These are phyloP conservation scores for Handroanthus guayacan DNA, from an alignment of 257 asterid genomes.

Conservation along the genomic window DNA sequence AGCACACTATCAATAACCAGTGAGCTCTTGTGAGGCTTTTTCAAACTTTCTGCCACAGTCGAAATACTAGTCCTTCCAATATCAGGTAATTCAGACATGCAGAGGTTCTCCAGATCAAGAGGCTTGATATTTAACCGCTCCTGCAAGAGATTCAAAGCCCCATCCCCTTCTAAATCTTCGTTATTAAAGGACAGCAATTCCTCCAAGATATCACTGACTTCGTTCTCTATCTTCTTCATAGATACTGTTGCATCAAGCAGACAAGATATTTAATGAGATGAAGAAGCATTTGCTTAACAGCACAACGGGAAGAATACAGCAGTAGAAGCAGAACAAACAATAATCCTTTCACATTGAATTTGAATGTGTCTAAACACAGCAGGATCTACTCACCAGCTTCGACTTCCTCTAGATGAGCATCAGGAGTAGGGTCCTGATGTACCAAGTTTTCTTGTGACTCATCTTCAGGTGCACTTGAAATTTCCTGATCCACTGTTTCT, in stretches of 20 bases:
- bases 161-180: conserved; percentile 70
- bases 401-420: conserved; percentile 50
- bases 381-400: conserved; percentile 63
- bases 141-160: conserved; percentile 69
- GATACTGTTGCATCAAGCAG: conserved; percentile 50
- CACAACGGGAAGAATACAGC: neutral
- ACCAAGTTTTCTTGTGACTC: conserved; percentile 41
- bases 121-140: conserved; percentile 71
- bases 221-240: conserved; percentile 43
- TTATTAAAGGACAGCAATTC: conserved; percentile 56
- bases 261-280: conserved; percentile 31
- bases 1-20: conserved; percentile 46
- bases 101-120: conserved; percentile 56
- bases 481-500: conserved; percentile 48
- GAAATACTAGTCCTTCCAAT: conserved; percentile 52
- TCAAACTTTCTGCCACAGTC: conserved; percentile 48
- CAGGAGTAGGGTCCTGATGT: conserved; percentile 43
- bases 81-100: conserved; percentile 49
- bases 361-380: conserved; percentile 29
- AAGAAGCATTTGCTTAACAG: conserved; percentile 15
- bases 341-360: conserved; percentile 11
- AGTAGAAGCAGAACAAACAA: conserved; percentile 18
- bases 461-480: conserved; percentile 42
- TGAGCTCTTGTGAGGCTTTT: conserved; percentile 52
- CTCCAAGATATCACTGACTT: conserved; percentile 47